Base-by-base conservation (phyloP, 2,329 filamentous ascomycete species). In the Ophiocordyceps unilateralis region DNA sequence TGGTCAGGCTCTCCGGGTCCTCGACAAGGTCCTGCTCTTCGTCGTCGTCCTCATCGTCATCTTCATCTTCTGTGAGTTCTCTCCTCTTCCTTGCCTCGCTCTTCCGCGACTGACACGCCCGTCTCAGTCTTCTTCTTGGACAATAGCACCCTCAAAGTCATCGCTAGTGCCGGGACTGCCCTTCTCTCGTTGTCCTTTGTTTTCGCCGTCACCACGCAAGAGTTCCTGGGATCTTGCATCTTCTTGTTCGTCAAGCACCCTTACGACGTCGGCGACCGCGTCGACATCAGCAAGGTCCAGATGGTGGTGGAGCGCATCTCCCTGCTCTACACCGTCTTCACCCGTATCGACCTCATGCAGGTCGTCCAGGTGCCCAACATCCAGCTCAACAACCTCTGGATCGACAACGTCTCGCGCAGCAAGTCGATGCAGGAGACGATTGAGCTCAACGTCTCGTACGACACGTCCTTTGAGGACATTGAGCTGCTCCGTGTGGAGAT, bases 221-320 rank as follows among this genome's bases (percentile, higher is more conserved):
- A 98, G 61, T 83, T 98, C 49, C 75, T 98, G n/a, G 89, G 89
- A 55, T 95, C 88, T 32, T 96, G 89, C 67, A 94, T 98, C 55
- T 98, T 98, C 68, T 68, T 98, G 1, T 98, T 98, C 55, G 86
- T 96, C 67, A 98, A 98, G 68, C 91, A 98, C 59, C 89, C 91
- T 0, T 96, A 83, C 59, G 91, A 98, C 58, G 87, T 96, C 20
- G 88, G 89, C 47, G 91, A 98, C 59, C 81, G 91, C 22, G 84
- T 96, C 38, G 87, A 95, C 53, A 82, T 96, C 49, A 65, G 59
- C 42, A 69, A 69, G 15, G 71, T 80, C 49, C 71, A 78, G 51
- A 77, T 93, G 51, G 70, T 86, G 5, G 91, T 98, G 11, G 87
- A 96, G 61, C 84, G 88, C 58, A 96, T 96, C 53, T 94, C 88